Base-by-base conservation (phyloP, 768 basidiomycete genomes). In the Plicaturopsis crispa region DNA sequence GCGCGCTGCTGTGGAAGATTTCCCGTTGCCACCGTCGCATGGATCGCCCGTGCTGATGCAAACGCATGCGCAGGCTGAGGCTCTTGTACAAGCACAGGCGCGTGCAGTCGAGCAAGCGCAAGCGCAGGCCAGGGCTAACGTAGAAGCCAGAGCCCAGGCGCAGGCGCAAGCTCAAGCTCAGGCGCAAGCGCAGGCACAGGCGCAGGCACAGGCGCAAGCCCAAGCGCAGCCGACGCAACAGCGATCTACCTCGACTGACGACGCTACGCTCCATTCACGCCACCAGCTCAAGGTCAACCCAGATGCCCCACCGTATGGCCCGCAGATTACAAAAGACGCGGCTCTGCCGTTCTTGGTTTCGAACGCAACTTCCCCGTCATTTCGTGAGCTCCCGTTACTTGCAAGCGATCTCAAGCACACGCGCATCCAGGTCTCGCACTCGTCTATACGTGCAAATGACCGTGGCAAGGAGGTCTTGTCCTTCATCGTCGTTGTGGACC, bases 391-490 rank as follows among this genome's bases (percentile, higher is more conserved):
- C 17, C 84, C 84, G 10, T 65, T 88, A 18, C 58, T 88, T 16
- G 63, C 76, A 4, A 59, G 65, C 11, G 87, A 94, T 51, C 78
- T 98, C 11, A 78, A 78, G 24, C 72, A 70, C 35, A 88, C 90
- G 3, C 69, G 62, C 19, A 69, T 89, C 40, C 55, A 60, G 5
- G 90, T 97, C 20, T 78, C 79, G 2, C 80, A 81, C 39, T 91
- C 88, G 10, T 79, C 84, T 35, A 89, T 97, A 40, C 76, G 80
- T 13, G 78, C 89, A 4, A 97, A 94, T 51, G 87, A 94, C 43
- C 73, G 82, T 36, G 88, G 90, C 36, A 91, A 90, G 56, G 94
- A 98, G 50, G 87, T 93, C 2, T 64, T 97, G 30, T 89, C 84
- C 6, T 97, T 98, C 59, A 66, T 90, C 44, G 75, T 97, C 36